phyloP scores from a whole-genome alignment of 768 basidiomycete genomes.

The Kwoniella dejecticola region DNA sequence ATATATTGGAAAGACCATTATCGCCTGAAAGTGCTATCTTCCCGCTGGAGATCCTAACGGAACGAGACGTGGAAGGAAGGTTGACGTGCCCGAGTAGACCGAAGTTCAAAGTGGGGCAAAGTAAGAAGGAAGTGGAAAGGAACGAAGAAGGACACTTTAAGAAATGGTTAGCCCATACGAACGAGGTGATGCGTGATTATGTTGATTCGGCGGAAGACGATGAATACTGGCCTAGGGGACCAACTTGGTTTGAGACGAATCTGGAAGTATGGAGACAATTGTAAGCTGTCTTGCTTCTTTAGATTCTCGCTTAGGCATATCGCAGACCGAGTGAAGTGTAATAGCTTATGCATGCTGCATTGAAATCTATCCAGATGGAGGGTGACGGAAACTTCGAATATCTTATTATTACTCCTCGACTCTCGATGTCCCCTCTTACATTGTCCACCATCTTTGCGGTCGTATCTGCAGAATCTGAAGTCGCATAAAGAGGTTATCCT shows the following conservation, averaged over 20 bases:
- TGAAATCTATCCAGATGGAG: constrained; percentile 65
- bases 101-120: constrained; percentile 82
- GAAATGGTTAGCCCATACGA: constrained; percentile 74
- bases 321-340: too few relatives aligned
- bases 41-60: constrained; percentile 37
- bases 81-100: constrained; percentile 69
- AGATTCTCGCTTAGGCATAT: too few relatives aligned
- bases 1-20: constrained; percentile 46
- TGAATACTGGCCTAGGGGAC: constrained; percentile 57
- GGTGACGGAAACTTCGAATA: constrained; percentile 89
- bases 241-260: constrained; percentile 96
- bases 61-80: constrained; percentile 33
- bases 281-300: constrained; percentile 27
- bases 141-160: constrained; percentile 84
- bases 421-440: constrained; percentile 91
- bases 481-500: constrained; percentile 88
- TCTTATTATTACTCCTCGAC: constrained; percentile 94
- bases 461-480: constrained; percentile 63
- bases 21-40: constrained; percentile 25
- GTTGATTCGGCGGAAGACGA: constrained; percentile 39
- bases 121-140: constrained; percentile 82
- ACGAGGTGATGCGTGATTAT: constrained; percentile 63
- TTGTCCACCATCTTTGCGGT: constrained; percentile 86
- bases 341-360: background rate
- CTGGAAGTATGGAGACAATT: constrained; percentile 97